phyloP scores from a whole-genome alignment of 2,329 filamentous ascomycete genomes.

The Scedosporium boydii region DNA sequence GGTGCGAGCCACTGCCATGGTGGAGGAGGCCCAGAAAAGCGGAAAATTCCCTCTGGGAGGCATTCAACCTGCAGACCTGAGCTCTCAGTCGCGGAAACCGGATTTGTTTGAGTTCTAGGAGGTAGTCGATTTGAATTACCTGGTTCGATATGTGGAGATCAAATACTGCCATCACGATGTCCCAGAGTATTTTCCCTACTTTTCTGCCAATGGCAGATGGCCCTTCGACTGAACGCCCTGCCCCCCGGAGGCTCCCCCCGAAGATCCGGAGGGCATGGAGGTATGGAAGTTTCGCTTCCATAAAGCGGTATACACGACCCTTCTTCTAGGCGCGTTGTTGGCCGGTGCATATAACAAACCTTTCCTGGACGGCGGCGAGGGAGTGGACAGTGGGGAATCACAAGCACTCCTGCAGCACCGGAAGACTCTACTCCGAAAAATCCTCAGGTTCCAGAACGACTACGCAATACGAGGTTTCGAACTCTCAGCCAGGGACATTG shows the following conservation, averaged over 20 bases:
- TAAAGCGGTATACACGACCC: background rate
- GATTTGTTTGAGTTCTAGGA: background rate
- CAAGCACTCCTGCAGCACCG: background rate
- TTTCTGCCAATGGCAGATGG: background rate
- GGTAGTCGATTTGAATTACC: background rate
- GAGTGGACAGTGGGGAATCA: too few relatives aligned
- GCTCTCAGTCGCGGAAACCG: background rate
- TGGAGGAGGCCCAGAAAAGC: background rate
- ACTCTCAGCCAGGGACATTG: background rate
- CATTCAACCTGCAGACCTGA: background rate
- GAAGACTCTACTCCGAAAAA: background rate
- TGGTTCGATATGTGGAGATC: background rate
- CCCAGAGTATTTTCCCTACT: background rate
- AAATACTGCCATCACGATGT: background rate
- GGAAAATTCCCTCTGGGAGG: background rate
- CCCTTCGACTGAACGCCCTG: background rate
- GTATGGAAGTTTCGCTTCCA: background rate
- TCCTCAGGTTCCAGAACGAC: background rate
- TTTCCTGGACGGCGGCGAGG: too few relatives aligned
- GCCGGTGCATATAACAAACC: background rate
- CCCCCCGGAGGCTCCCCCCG: background rate
- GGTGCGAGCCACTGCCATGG: background rate
- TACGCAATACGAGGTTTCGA: background rate
- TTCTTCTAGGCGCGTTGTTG: background rate
- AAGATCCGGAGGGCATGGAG: background rate